phyloP scores from a whole-genome alignment of 202 grass and related monocot genomes.

The Dendrocalamus latiflorus region DNA sequence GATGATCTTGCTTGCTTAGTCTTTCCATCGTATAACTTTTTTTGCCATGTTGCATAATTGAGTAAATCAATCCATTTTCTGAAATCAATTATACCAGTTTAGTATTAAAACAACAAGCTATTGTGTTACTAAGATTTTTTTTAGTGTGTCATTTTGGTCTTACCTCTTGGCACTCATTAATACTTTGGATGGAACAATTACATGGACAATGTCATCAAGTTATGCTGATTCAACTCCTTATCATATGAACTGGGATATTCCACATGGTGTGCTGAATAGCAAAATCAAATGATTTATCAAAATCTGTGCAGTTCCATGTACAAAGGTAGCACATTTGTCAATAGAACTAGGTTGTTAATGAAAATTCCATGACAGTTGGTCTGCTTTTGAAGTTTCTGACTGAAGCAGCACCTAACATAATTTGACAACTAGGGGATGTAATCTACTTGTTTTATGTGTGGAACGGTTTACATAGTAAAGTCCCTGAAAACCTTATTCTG shows the following conservation, averaged over 20 bases:
- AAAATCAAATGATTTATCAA: background rate
- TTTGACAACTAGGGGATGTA: background rate
- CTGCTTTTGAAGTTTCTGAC: background rate
- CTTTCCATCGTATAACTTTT: background rate
- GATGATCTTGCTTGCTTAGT: constrained; percentile 5
- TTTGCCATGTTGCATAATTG: background rate
- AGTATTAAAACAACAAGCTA: background rate
- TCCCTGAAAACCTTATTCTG: background rate
- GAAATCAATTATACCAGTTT: background rate
- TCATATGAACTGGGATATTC: constrained; percentile 13
- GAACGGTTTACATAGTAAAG: constrained; percentile 9
- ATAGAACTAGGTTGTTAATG: background rate
- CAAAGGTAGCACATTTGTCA: background rate
- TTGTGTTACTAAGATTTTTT: background rate
- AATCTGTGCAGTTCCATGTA: background rate
- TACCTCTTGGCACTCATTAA: background rate
- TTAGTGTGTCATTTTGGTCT: constrained; percentile 11
- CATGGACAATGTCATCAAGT: background rate
- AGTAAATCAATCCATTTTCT: background rate
- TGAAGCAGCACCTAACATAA: constrained; percentile 15
- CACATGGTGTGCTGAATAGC: background rate
- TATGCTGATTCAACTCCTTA: background rate
- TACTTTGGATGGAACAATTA: background rate
- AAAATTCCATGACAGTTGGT: background rate
- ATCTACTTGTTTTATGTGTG: background rate